These are phyloP conservation scores for Raphanus hybrid DNA, from an alignment of 441 rosid genomes.

Conservation along the genomic window DNA sequence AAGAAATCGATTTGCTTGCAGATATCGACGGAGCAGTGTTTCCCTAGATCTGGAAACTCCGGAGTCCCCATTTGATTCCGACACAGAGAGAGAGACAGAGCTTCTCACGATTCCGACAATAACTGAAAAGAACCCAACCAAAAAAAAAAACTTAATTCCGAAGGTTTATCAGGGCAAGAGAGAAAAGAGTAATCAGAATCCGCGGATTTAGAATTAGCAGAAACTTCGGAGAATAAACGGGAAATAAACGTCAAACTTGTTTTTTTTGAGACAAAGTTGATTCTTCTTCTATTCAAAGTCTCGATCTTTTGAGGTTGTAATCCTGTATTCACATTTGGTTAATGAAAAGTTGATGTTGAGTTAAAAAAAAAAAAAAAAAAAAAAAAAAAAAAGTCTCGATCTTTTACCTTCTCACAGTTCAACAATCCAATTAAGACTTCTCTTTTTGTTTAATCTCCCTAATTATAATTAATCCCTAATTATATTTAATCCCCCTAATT, in stretches of 20 bases:
- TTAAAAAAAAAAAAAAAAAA: no score
- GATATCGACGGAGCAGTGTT: conserved; percentile 75
- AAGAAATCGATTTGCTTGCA: conserved; percentile 91
- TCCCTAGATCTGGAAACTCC: conserved; percentile 94
- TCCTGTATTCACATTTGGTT: no score
- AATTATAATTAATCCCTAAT: no score
- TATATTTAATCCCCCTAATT: background rate
- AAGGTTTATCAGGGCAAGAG: conserved; percentile 11
- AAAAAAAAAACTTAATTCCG: background rate
- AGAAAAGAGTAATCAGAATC: background rate
- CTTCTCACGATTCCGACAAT: conserved; percentile 10
- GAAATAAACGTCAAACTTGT: conserved; percentile 15
- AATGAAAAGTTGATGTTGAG: no score
- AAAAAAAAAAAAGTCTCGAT: conserved; percentile 1
- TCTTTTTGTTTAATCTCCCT: background rate
- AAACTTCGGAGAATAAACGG: conserved; percentile 38
- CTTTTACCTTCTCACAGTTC: background rate
- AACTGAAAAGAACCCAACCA: background rate
- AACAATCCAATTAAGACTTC: background rate
- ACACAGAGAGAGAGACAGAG: background rate
- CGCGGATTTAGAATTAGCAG: conserved; percentile 36
- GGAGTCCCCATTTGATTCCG: conserved; percentile 82
- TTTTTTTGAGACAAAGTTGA: no score
- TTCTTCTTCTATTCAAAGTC: conserved; percentile 23
- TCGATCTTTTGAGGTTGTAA: background rate